A percentile compares a stretch with the other conserved stretches of the same genome.
These are phyloP conservation scores for Linum trigynum DNA, from an alignment of 345 rosid genomes.

Conservation along the genomic window DNA sequence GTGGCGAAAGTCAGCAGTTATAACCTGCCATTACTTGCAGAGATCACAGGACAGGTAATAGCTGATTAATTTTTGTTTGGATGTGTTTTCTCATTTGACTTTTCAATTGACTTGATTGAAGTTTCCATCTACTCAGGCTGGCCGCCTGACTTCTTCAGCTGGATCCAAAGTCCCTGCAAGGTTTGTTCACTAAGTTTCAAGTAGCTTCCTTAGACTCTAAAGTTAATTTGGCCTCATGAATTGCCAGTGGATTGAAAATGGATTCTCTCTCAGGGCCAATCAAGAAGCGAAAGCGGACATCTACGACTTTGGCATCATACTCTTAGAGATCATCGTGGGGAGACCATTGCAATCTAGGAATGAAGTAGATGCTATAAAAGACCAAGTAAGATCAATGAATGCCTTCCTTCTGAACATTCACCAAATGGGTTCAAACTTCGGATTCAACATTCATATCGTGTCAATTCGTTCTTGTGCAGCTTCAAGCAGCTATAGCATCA, in stretches of 20 bases:
- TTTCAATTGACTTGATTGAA: background rate
- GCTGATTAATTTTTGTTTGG: background rate
- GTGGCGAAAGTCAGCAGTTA: constrained; percentile 74
- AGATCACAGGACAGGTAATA: constrained; percentile 52
- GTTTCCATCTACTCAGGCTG: constrained; percentile 33
- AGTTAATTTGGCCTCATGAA: too few species aligned
- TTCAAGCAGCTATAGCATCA: constrained; percentile 39
- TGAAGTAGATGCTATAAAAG: constrained; percentile 45
- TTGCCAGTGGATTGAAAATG: background rate
- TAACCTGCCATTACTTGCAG: constrained; percentile 68
- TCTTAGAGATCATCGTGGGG: constrained; percentile 76
- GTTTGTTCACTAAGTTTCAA: constrained; percentile 20
- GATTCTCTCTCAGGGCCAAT: constrained; percentile 30
- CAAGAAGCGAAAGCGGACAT: constrained; percentile 53
- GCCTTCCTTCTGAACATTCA: too few species aligned
- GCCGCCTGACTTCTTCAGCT: constrained; percentile 32
- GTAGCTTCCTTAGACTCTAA: background rate
- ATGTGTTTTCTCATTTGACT: background rate
- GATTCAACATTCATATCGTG: constrained; percentile 1
- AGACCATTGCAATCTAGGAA: constrained; percentile 41
- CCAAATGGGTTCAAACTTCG: too few species aligned
- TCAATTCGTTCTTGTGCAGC: constrained; percentile 25
- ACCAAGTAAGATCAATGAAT: constrained; percentile 33
- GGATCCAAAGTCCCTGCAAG: constrained; percentile 42
- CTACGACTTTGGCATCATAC: constrained; percentile 70